Conservation (phyloP, 225 moss, liverwort and hornwort genomes). For the Bryum argenteum region DNA sequence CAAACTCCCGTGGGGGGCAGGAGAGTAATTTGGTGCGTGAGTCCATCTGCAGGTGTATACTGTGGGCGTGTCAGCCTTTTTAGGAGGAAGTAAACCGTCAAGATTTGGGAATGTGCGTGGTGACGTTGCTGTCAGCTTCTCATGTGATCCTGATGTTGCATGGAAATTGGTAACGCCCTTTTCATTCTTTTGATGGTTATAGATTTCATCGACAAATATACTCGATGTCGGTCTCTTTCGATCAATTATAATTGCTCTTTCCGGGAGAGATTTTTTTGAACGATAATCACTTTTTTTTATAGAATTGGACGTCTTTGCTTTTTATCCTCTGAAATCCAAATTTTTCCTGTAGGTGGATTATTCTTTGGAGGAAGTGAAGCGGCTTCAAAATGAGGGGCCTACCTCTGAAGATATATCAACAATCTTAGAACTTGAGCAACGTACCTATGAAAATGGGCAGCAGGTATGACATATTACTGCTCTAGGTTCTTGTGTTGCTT, state of each 20-base stretch:
- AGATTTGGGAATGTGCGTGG: conserved; percentile 88
- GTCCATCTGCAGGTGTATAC: conserved; percentile 78
- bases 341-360: conserved; percentile 66
- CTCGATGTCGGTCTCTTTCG: too few species aligned
- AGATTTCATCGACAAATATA: not conserved
- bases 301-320: conserved; percentile 2
- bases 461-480: conserved; percentile 54
- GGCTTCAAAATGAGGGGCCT: conserved; percentile 81
- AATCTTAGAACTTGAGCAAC: conserved; percentile 90
- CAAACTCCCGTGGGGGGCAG: not conserved
- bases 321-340: conserved; percentile 2
- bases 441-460: conserved; percentile 93
- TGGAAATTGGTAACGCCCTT: conserved; percentile 84
- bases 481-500: not conserved
- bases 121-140: conserved; percentile 89
- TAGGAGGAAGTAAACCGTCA: conserved; percentile 96
- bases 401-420: conserved; percentile 87
- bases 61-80: conserved; percentile 83
- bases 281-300: not conserved
- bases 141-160: conserved; percentile 91
- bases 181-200: conserved; percentile 7
- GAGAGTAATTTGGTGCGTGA: conserved; percentile 3
- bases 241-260: too few species aligned
- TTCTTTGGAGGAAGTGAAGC: conserved; percentile 83
- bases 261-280: not conserved